Conservation (phyloP, 768 basidiomycete species). For the Steccherinum ochraceum region DNA sequence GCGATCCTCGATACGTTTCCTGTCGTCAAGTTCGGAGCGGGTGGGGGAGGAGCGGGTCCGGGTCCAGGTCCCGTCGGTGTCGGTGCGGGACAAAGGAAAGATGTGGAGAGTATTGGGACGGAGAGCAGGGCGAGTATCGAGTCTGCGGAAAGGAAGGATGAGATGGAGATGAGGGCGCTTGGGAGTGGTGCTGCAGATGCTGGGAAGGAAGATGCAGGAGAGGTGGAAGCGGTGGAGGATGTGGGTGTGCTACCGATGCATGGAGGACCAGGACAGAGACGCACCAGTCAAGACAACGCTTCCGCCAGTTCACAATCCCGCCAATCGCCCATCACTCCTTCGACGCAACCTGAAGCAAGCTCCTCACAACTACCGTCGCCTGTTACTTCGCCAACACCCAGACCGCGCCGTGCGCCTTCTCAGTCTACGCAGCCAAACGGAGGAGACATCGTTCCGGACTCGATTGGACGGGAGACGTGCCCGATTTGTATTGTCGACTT, state of each 20-base stretch:
- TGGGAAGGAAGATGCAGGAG: not conserved
- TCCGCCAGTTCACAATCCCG: slow-evolving; percentile 2
- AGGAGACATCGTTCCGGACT: slow-evolving; percentile 48
- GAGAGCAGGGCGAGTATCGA: not conserved
- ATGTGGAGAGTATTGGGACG: slow-evolving; percentile 24
- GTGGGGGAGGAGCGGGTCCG: slow-evolving; percentile 11
- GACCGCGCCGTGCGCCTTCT: slow-evolving; percentile 11
- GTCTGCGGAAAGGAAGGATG: not conserved
- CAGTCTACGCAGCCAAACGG: slow-evolving; percentile 11
- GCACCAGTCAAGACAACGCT: not conserved
- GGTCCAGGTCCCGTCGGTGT: slow-evolving; percentile 3
- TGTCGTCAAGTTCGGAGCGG: slow-evolving; percentile 79
- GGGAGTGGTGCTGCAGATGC: not conserved
- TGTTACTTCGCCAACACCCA: not conserved
- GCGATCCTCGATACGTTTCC: slow-evolving; percentile 97
- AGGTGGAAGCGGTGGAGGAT: not conserved
- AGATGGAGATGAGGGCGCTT: not conserved
- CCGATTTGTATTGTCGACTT: slow-evolving; percentile 96
- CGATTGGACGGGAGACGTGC: slow-evolving; percentile 80
- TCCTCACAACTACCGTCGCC: slow-evolving; percentile 2
- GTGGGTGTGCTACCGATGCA: not conserved
- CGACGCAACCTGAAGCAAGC: slow-evolving; percentile 1
- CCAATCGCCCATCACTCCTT: not conserved
- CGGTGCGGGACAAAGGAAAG: slow-evolving; percentile 19
- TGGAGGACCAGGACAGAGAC: slow-evolving; percentile 1